Evolutionary conservation across 108 stramenopile genomes (phyloP), one percentile per base, ranked within the genome.

Genomic region (Skeletonema tropicum): DNA sequence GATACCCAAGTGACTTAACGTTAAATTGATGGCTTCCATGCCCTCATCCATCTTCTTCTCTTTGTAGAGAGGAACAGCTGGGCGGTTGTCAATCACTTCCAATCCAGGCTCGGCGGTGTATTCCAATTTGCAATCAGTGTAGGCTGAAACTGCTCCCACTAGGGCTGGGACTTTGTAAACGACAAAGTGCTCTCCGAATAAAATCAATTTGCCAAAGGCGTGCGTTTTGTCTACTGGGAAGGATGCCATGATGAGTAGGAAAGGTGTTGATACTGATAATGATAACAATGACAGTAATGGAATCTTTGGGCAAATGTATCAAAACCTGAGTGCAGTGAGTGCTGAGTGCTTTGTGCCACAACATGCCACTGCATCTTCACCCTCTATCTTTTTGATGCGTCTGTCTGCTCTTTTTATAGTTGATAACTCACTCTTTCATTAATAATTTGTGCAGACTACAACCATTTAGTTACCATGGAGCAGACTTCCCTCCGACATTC

Each of bases 121-220:
- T 39, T 85, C 82, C 70, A 80, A 36, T 61, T 88, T 64, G 66
- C 92, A 92, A 52, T 88, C 86, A 52, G 94, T 95, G 87, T 88
- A 87, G 66, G 90, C 88, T 2, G 90, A 87, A 5, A 95, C 92
- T 31, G 94, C 94, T 23, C 89, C 94, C 38, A 95, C 94, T 62
- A 93, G 79, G 12, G 94, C 94, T 30, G 94, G 94, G 42, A 81
- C 92, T 71, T 91, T 88, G 87, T 95, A 95, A 26, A 95, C 94
- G 31, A 95, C 94, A 82, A 95, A 92, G 75, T 95, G 94, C 76
- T 95, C 94, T 31, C 94, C 94, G 76, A 95, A 92, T 39, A 95
- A 79, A 64, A 95, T 95, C 17, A 95, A 79, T 76, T 95, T 95
- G 35, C 94, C 94, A 66, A 83, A 95, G 35, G 90, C 94, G 6